These are phyloP conservation scores for Debaryomyces sp. DNA, from an alignment of 1,139 yeast species.

Conservation along the genomic window DNA sequence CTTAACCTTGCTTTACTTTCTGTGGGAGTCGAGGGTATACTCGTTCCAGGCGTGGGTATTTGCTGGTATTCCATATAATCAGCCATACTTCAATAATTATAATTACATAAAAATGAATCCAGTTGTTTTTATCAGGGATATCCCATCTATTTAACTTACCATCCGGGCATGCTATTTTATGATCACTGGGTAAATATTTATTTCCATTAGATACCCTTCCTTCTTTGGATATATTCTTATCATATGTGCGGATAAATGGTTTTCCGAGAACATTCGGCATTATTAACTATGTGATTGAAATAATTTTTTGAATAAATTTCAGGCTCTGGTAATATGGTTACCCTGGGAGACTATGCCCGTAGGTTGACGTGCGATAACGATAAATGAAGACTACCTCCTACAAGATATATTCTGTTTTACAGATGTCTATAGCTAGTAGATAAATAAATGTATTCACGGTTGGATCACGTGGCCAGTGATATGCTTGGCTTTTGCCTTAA, in stretches of 20 bases:
- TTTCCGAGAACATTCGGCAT: constrained; percentile 1
- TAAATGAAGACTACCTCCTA: too few relatives aligned
- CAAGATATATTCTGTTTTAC: too few relatives aligned
- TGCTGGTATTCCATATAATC: not conserved
- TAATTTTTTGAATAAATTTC: not conserved
- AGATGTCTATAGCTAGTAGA: not conserved
- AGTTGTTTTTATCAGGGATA: not conserved
- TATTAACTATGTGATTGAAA: not conserved
- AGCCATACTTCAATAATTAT: not conserved
- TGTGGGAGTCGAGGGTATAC: not conserved
- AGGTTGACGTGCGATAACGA: not conserved
- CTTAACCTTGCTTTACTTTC: not conserved
- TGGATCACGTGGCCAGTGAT: not conserved
- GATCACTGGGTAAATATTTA: not conserved
- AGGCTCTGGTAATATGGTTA: not conserved
- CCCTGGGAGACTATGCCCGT: not conserved
- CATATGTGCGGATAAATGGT: constrained; percentile 1
- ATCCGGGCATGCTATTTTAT: not conserved
- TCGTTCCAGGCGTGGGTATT: constrained; percentile 1
- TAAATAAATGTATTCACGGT: not conserved
- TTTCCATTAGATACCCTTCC: not conserved
- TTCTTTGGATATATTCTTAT: not conserved
- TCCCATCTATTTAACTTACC: not conserved
- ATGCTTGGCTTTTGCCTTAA: not conserved
- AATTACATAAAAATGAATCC: not conserved